Base-by-base conservation (phyloP, 768 basidiomycete species). In the Pleurotus tuber-regium region DNA sequence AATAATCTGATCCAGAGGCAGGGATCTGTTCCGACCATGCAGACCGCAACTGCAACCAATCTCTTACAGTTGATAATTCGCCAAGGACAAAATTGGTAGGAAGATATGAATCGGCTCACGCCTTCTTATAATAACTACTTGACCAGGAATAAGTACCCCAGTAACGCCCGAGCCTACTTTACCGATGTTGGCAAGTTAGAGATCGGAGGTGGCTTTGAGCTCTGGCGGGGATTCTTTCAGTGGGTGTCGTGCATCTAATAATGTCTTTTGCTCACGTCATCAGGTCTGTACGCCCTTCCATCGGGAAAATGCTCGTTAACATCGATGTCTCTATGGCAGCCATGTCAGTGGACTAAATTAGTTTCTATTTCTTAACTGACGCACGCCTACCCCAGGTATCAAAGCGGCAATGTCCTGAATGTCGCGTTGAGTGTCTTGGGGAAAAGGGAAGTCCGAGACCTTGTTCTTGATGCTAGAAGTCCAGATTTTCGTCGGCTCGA, bases 141-240 rank as follows among this genome's bases (percentile, higher is more conserved):
- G 47, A 25, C 6, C 1, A 53, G n/a, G 35, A 79, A 78, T 5
- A 63, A 68, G 41, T 65, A 76, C 42, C 68, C 73, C 0, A 75
- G 78, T 54, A 80, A 79, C 23, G 70, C 71, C 0, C 66, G 64
- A 2, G 72, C 79, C 0, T 80, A 74, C 53, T 82, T 80, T 41
- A 68, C 66, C 18, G 62, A 64, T 16, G 65, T 67, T 16, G 63
- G 71, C 8, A 61, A 52, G 12, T 56, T 41, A 36, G 23, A 35
- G 31, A 25, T 61, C 40, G 53, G 58, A 11, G 38, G 55, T 2
- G 71, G 70, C 2, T 57, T 82, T 0, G 74, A 78, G 31, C 52
- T 82, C 0, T 73, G 76, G 64, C 64, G 72, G 6, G 80, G 80
- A 0, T 78, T 69, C 36, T 80, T 73, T 50, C 78, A 80, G 80